These are phyloP conservation scores for Russula compacta DNA, from an alignment of 768 basidiomycete species.

Conservation along the genomic window DNA sequence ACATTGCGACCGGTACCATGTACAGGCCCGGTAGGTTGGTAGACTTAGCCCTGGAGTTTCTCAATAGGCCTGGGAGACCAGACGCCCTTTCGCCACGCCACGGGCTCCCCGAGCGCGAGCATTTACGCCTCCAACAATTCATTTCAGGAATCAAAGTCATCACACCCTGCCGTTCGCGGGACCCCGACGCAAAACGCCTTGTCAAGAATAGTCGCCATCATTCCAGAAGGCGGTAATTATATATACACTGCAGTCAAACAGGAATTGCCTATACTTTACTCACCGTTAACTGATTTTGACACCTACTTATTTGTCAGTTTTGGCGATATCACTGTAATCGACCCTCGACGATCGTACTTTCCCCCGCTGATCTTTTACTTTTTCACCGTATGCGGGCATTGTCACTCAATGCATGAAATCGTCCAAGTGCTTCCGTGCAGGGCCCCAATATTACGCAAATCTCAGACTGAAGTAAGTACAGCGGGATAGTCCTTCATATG, in stretches of 20 bases:
- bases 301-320: neutral
- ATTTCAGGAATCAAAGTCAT: conserved; percentile 43
- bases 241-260: conserved; percentile 72
- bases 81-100: conserved; percentile 32
- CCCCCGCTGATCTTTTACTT: neutral
- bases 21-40: conserved; percentile 56
- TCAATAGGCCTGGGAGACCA: conserved; percentile 28
- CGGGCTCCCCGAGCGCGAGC: conserved; percentile 41
- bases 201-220: conserved; percentile 37
- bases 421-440: conserved; percentile 53
- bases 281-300: neutral
- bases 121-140: conserved; percentile 45
- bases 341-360: neutral
- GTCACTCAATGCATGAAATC: conserved; percentile 71
- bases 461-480: conserved; percentile 59
- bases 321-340: conserved; percentile 4
- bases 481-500: neutral
- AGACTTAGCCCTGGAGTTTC: conserved; percentile 46
- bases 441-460: conserved; percentile 70
- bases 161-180: conserved; percentile 32
- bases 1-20: conserved; percentile 70
- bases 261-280: conserved; percentile 36
- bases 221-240: conserved; percentile 44
- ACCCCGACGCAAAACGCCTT: conserved; percentile 34
- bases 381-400: conserved; percentile 42